Percentiles rank a stretch among this genome's conserved stretches.
These are phyloP conservation scores for Aspergillus pseudonomiae DNA, from an alignment of 2,329 filamentous ascomycete species.

Conservation along the genomic window DNA sequence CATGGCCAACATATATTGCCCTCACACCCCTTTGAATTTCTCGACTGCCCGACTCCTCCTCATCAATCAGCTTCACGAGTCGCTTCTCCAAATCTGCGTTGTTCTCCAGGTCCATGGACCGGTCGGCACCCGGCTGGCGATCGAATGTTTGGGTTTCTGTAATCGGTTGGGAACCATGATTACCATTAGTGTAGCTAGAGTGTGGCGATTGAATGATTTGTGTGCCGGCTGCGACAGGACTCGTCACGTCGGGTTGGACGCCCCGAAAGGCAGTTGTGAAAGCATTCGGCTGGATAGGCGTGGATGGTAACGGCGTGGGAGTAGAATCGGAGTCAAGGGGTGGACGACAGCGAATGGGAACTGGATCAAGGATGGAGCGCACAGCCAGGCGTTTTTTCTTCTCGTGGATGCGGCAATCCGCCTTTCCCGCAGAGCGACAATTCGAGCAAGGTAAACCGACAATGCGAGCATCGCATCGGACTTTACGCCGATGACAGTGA, in stretches of 20 bases:
- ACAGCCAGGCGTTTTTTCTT: conserved; percentile 53
- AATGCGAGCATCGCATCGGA: conserved; percentile 54
- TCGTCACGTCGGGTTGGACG: conserved; percentile 23
- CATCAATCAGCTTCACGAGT: conserved; percentile 55
- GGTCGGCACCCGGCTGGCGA: conserved; percentile 31
- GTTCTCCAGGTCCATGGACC: conserved; percentile 43
- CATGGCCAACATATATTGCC: conserved; percentile 59
- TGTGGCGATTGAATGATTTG: conserved; percentile 13
- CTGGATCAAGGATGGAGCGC: conserved; percentile 45
- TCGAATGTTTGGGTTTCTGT: conserved; percentile 26
- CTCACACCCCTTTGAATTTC: conserved; percentile 54
- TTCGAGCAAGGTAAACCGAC: conserved; percentile 55
- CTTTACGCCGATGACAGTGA: conserved; percentile 55
- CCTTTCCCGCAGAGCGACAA: conserved; percentile 46
- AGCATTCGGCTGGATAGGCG: conserved; percentile 25
- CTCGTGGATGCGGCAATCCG: conserved; percentile 53
- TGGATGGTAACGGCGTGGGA: conserved; percentile 24
- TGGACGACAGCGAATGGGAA: conserved; percentile 51
- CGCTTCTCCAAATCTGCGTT: conserved; percentile 49
- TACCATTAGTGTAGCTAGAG: conserved; percentile 6
- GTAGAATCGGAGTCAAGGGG: conserved; percentile 29
- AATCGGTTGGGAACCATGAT: conserved; percentile 23
- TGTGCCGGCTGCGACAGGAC: conserved; percentile 19
- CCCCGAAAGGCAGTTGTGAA: conserved; percentile 32
- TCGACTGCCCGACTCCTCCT: conserved; percentile 48